Evolutionary conservation across 495 filamentous ascomycete species (phyloP).

Genomic region (Hypoxylon lienhwacheense): DNA sequence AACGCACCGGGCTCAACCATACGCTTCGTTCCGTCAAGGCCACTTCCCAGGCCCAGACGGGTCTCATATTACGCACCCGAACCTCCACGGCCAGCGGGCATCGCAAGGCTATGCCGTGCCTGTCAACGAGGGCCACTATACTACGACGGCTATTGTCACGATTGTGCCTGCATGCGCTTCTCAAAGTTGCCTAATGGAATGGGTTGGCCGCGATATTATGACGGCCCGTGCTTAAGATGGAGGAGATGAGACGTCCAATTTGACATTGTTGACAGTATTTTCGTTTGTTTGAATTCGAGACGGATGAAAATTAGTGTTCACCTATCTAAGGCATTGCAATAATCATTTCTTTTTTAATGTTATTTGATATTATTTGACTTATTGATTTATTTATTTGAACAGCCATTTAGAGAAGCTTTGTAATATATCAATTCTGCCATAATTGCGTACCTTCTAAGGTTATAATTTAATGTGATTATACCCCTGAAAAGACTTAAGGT

Average conservation of each 20-base stretch:
- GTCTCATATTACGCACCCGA: conserved; percentile 36
- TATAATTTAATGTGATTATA: too few species aligned
- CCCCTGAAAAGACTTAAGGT: too few species aligned
- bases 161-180: conserved; percentile 14
- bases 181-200: background rate
- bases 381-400: too few species aligned
- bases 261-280: too few species aligned
- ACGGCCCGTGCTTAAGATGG: too few species aligned
- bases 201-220: background rate
- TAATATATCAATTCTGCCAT: too few species aligned
- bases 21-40: conserved; percentile 7
- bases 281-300: background rate
- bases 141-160: conserved; percentile 25
- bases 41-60: conserved; percentile 22
- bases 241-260: too few species aligned
- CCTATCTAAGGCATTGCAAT: too few species aligned
- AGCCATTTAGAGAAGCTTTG: too few species aligned
- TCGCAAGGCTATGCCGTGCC: conserved; percentile 15
- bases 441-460: too few species aligned
- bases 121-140: conserved; percentile 16
- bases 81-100: background rate
- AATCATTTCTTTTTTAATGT: too few species aligned
- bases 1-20: conserved; percentile 34
- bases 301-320: background rate
- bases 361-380: too few species aligned